Evolutionary conservation across 768 basidiomycete genomes (phyloP), one percentile per base, ranked within the genome.

Genomic region (Phlebiopsis gigantea): DNA sequence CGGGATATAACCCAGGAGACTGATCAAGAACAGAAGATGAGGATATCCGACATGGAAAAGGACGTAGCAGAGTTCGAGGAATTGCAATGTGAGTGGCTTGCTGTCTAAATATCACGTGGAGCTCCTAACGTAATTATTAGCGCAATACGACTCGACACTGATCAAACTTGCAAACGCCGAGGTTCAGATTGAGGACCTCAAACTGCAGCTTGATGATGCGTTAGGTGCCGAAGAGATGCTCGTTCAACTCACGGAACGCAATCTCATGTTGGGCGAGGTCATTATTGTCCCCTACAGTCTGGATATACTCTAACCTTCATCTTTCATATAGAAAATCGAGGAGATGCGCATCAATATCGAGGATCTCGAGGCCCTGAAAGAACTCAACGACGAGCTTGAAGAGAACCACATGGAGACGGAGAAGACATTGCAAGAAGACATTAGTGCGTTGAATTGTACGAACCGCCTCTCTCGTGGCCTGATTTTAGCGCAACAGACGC

Each of bases 261-360:
- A 97, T 66, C 79, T 98, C 19, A 81, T 88, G 72, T 81, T 98
- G 46, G 88, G 91, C 58, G 96, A 79, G 93, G 34, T 39, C 17
- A 2, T 39, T 39, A 3, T 3, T 39, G 34, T 39, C 12, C 31
- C 17, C 17, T 92, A 62, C 53, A 72, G 28, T 19, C 4, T 29
- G 21, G n/a, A 26, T 19, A 12, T 44, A 22, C 17, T 54, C 15
- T 2, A 24, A 39, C 12, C 22, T 49, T 24, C 25, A 9, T 34
- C 22, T 4, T 64, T 95, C 4, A 39, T 39, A 10, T 9, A 39
- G 91, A 95, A 94, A 84, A 93, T 98, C 61, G 97, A 98, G 68
- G 94, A 98, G 71, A 95, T 98, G 90, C 83, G 93, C 12, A 87
- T 92, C 54, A 91, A 90, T 0, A 93, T 98, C 54, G 96, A 98